Evolutionary conservation across 495 filamentous ascomycete species (phyloP), one percentile per base, ranked within the genome.

Genomic region (Neurospora sp.): DNA sequence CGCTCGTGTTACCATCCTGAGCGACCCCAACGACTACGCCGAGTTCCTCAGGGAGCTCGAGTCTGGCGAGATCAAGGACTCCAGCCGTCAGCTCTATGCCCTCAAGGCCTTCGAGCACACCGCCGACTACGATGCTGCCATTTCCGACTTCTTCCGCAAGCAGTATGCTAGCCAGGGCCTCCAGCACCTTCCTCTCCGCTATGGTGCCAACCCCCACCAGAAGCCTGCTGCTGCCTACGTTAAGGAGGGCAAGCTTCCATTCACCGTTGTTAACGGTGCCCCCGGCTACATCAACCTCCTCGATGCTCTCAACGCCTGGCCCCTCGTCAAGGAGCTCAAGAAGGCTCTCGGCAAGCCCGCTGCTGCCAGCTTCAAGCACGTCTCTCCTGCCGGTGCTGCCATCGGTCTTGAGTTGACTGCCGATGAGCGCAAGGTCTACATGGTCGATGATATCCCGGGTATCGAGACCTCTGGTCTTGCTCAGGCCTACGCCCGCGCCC

Each of bases 81-180:
- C 86, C 39, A 94, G 89, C 84, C 89, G 94, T 72, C 92, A 97
- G 79, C 83, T 88, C 69, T 97, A 96, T 78, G 94, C 96, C 37
- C 87, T 98, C 75, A 98, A 98, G 86, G 95, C 94, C 39, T 99
- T 99, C 78, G 92, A 96, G 85, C 96, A 98, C 81, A 99, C 96
- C n/a, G 94, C 96, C 73, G 94, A 96, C 82, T 99, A 98, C 80
- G 96, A 99, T 82, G 87, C 88, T 12, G 90, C 96, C 74, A 99
- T 99, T 78, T 91, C 96, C 37, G 92, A 91, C 77, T 99, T 97
- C 87, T 99, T 99, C 88, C 92, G 96, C 78, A 94, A 96, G 86
- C 90, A 96, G 82, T 98, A 98, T 79, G 93, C 96, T 73, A 89
- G 89, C 68, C 91, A 94, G 69, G 94, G 94, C 40, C 78, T 88